phyloP scores from a whole-genome alignment of 23 red algal genomes.

The Gracilariopsis chorda region DNA sequence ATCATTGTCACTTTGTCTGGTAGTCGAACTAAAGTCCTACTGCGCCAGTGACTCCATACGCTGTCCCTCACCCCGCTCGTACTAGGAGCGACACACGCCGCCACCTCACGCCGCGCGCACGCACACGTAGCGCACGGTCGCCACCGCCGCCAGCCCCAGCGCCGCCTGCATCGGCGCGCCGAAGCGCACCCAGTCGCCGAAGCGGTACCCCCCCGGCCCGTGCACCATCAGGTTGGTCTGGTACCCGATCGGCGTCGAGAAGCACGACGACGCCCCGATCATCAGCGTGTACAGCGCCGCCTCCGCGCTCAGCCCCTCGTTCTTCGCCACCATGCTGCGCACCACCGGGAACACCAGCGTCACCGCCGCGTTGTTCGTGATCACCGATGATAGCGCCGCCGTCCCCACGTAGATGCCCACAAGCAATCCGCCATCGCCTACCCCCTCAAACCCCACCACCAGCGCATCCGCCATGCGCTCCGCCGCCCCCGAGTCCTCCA shows the following conservation, averaged over 20 bases:
- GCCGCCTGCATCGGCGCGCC: slow-evolving; percentile 24
- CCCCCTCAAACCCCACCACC: slow-evolving; percentile 1
- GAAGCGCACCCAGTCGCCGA: slow-evolving; percentile 45
- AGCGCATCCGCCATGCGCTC: slow-evolving; percentile 30
- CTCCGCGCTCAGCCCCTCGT: background rate
- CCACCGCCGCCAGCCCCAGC: background rate
- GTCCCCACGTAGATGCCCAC: slow-evolving; percentile 53
- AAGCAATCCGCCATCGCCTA: slow-evolving; percentile 41
- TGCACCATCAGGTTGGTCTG: slow-evolving; percentile 75
- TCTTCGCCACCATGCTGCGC: background rate
- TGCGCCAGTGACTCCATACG: too few species aligned
- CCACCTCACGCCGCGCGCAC: too few species aligned
- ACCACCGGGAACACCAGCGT: slow-evolving; percentile 62
- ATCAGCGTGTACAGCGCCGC: slow-evolving; percentile 61
- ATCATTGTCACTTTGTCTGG: too few species aligned
- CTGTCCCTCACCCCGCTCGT: too few species aligned
- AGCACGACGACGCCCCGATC: slow-evolving; percentile 51
- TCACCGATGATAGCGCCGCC: slow-evolving; percentile 49
- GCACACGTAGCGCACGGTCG: background rate
- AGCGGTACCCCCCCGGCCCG: slow-evolving; percentile 31
- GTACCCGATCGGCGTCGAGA: slow-evolving; percentile 64
- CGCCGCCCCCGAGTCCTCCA: slow-evolving; percentile 60
- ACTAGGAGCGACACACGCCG: too few species aligned
- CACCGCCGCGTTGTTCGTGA: slow-evolving; percentile 71
- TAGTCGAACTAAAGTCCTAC: too few species aligned